Evolutionary conservation across 768 basidiomycete species (phyloP), one percentile per base, ranked within the genome.

Genomic region (Lactarius pseudohatsudake): DNA sequence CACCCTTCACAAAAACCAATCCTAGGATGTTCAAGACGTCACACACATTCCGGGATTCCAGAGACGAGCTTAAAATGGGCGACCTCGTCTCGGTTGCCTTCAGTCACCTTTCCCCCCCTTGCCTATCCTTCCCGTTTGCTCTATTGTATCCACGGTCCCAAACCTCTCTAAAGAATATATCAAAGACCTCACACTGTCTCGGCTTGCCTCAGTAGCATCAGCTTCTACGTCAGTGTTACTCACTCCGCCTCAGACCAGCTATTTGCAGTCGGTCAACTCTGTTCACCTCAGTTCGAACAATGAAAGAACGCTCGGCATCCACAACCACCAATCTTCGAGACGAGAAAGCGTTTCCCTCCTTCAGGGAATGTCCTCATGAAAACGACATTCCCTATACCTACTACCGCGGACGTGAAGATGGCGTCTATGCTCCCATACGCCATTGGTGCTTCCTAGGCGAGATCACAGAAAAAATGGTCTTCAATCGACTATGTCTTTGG

Each of bases 361-460:
- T 22, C 47, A 2, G 4, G 9, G 9, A 26, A 22, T 50, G 47
- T 50, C 47, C 47, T 26, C n/a, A 50, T 11, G 47, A 50, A 50
- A 4, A 22, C 4, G n/a, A 50, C n/a, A 13, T 50, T 50, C n/a
- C 47, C 47, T 50, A 50, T 50, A 9, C n/a, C n/a, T 22, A 47
- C n/a, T 47, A 47, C 43, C 45, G 45, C n/a, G n/a, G n/a, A 11
- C 45, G 20, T n/a, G 45, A 20, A 47, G n/a, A n/a, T n/a, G 47
- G 47, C 5, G 4, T 11, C 22, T 50, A 26, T 26, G 22, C 11
- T 22, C 47, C 47, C 4, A 50, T 50, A 50, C 47, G 22, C 22
- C 47, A 50, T 50, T 50, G 47, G 47, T 50, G 47, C 22, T 50
- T 50, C 47, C 22, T 50, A 13, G 47, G 47, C 47, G 47, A 50